A percentile compares a stretch with the other conserved stretches of the same genome.
These are phyloP conservation scores for Strobilomyces dryophilus DNA, from an alignment of 768 basidiomycete genomes.

Conservation along the genomic window DNA sequence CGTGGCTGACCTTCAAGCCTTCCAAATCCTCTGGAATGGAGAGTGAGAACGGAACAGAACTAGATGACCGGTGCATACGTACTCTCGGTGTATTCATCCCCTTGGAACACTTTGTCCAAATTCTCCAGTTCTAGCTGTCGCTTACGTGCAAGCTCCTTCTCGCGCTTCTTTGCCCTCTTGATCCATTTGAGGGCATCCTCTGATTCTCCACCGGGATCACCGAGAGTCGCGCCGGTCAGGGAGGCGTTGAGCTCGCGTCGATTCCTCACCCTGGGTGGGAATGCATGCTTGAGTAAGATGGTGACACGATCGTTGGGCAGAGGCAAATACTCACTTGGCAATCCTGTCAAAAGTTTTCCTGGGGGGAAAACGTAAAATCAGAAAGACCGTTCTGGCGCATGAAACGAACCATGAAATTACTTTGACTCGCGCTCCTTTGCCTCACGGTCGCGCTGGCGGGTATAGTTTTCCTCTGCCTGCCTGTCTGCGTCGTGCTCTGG, in stretches of 20 bases:
- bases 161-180: constrained; percentile 85
- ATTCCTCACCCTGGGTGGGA: constrained; percentile 81
- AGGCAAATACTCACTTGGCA: constrained; percentile 74
- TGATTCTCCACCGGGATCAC: constrained; percentile 73
- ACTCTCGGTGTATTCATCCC: constrained; percentile 85
- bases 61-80: constrained; percentile 25
- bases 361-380: constrained; percentile 21
- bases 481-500: constrained; percentile 74
- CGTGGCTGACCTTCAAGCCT: constrained; percentile 95
- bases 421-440: constrained; percentile 70
- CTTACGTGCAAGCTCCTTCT: constrained; percentile 82
- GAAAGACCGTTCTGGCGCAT: constrained; percentile 6
- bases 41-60: not conserved
- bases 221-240: constrained; percentile 90
- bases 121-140: constrained; percentile 79
- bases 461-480: constrained; percentile 84
- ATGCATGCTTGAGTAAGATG: constrained; percentile 37
- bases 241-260: constrained; percentile 87
- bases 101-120: constrained; percentile 73
- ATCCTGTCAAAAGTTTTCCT: constrained; percentile 73
- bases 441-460: constrained; percentile 64
- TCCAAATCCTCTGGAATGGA: constrained; percentile 68
- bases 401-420: constrained; percentile 43
- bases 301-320: not conserved
- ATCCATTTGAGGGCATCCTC: constrained; percentile 88